Evolutionary conservation across 176 grass and related monocot species (phyloP), one percentile per base, ranked within the genome.

Genomic region (Chloris gayana): DNA sequence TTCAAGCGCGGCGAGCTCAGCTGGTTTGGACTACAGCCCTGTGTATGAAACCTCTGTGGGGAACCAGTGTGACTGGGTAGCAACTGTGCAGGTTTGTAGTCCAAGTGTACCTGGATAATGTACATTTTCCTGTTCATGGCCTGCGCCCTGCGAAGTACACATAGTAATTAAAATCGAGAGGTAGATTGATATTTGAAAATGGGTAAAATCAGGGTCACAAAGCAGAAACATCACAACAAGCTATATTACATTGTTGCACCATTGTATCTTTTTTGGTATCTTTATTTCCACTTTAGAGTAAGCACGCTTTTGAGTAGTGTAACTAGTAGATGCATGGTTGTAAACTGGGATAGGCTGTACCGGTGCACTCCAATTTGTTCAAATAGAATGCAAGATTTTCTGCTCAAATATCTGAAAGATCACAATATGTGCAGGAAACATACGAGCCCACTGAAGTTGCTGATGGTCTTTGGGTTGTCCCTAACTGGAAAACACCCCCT

Each of bases 401-500:
- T 72, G 39, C 62, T 11, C 9, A 69, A 37, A 80, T 89, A 35
- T 31, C 57, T 72, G 27, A 81, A 37, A 76, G 0, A 32, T 72
- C 72, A 44, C 58, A 56, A 22, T 77, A 13, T 66, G 10, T 77
- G 75, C 81, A 92, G 95, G 88, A 93, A 84, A 81, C 70, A 38
- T 93, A 89, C 47, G 77, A 93, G 69, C 78, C 92, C 6, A 95
- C 84, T 67, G 83, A 93, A 84, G 84, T 95, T 14, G 82, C 51
- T 75, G 84, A 91, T 85, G 90, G 72, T 80, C 92, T 98, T 60
- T 98, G 95, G 95, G 83, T 98, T 56, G 86, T 98, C 82, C 95
- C 95, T n/a, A 83, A 90, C 84, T 95, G 95, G 95, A 94, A 78
- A 77, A 88, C 86, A 45, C 83, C 90, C 56, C 92, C 81, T 17